Evolutionary conservation across 2,329 filamentous ascomycete genomes (phyloP), one percentile per base, ranked within the genome.

Genomic region (Cordyceps militaris): DNA sequence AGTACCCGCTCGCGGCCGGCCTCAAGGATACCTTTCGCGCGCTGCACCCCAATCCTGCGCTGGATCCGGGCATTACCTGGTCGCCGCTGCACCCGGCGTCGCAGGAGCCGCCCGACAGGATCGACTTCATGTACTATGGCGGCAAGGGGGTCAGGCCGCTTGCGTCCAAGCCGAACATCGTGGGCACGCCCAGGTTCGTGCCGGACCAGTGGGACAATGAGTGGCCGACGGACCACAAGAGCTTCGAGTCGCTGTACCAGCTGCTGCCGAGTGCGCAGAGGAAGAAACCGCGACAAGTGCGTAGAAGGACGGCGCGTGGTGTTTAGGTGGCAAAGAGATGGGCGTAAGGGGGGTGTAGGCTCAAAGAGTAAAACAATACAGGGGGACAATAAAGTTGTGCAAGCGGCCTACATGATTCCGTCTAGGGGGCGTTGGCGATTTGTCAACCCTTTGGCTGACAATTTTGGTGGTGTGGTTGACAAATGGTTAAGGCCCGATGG

Each of bases 71-170:
- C 8, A 68, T 66, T 11, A 76, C 73, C 3, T 76, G 74, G 74
- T 76, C 74, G 0, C 74, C 74, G 9, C 60, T 76, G 14, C 73
- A 75, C 60, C 61, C 65, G 0, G 65, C 65, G 10, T 60, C 66
- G 1, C 49, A 64, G 0, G 74, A 76, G 65, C 74, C 74, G 0
- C 63, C 70, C 48, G 74, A 76, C 56, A 61, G 74, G 14, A 76
- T 76, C 36, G 74, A 76, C 61, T 76, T 75, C 56, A 67, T 76
- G 23, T 74, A 74, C 36, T 67, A 74, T 63, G 71, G 71, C 58
- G 72, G 72, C 1, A 50, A 56, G 1, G 63, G 63, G 47, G 59
- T 76, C 3, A 64, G 64, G 32, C 66, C 71, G 0, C 32, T 69
- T 0, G 63, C 63, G n/a, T 73, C 73, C 0, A 60, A 66, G 7